Evolutionary conservation across 108 stramenopile genomes (phyloP).

Genomic region (Bacterosira constricta): DNA sequence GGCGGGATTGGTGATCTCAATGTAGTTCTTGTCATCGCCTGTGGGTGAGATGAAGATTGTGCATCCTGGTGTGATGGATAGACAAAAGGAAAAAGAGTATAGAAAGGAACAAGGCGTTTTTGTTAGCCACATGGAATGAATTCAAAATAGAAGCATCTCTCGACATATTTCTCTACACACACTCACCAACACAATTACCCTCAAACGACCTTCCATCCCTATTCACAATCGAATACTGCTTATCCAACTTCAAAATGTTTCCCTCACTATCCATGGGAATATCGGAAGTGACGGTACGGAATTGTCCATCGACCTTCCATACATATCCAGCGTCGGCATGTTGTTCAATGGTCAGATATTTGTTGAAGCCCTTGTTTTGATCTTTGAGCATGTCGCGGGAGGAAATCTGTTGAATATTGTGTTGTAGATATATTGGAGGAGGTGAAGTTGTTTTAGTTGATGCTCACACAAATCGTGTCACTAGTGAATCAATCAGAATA

Average conservation of each 20-base stretch:
- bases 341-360: constrained; percentile 5
- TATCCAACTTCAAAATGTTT: constrained; percentile 1
- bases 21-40: no score
- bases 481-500: constrained; percentile 43
- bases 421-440: constrained; percentile 53
- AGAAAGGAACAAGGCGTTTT: no score
- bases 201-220: constrained; percentile 6
- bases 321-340: constrained; percentile 1
- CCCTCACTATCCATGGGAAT: constrained; percentile 25
- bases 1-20: constrained; percentile 19
- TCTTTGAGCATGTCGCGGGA: constrained; percentile 20
- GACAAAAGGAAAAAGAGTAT: constrained; percentile 5
- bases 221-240: constrained; percentile 12
- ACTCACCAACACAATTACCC: constrained; percentile 30
- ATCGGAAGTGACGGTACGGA: constrained; percentile 24
- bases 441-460: no score
- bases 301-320: constrained; percentile 38
- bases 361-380: neutral
- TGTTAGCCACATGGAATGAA: no score
- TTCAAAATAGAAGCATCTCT: no score
- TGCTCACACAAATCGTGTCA: no score
- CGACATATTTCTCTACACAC: no score
- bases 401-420: constrained; percentile 22
- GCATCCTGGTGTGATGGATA: no score
- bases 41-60: no score